Evolutionary conservation across 371 early-diverging fungal species (phyloP), one percentile per base, ranked within the genome.

Genomic region (Mortierella polycephala): DNA sequence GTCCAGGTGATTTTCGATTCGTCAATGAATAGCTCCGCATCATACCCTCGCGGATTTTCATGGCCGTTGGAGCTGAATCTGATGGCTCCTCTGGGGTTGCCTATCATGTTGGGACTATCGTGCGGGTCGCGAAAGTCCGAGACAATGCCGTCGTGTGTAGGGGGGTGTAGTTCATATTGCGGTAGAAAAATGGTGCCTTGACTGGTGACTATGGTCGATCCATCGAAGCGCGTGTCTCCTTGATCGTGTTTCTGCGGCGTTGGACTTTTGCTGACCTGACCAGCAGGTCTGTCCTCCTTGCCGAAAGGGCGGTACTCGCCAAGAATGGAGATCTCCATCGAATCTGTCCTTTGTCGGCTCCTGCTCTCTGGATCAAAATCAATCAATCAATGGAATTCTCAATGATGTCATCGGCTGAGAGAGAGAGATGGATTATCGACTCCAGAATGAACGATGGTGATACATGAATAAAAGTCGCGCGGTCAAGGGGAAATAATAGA

Each of bases 1-100:
- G 83, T 80, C 89, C 88, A 88, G 30, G 83, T 82, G 14, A 87
- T 86, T 14, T 81, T 86, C 1, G 87, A 64, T 10, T 77, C 83
- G 39, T 72, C 49, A 3, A 88, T 74, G n/a, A 82, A 83, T 9
- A 87, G 61, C 55, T 88, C 88, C 20, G 69, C 70, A 50, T 79
- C 80, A 42, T 79, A 79, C 18, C 80, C 80, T 3, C 60, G 62
- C 16, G 65, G 62, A 18, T 11, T 13, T 12, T 30, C 57, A 58
- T 46, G 42, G 46, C 60, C 46, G 30, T 30, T 16, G 5, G 49
- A 3, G 8, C 46, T 60, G 20, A 30, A 14, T 16, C 45, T 39
- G 7, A 39, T 49, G n/a, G 16, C 11, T 16, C 41, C 20, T 37
- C 20, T 54, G 14, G 16, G 50, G 41, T 23, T 6, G 21, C 18